Evolutionary conservation across 768 basidiomycete genomes (phyloP).

Genomic region (Hortiboletus flavorubellus): DNA sequence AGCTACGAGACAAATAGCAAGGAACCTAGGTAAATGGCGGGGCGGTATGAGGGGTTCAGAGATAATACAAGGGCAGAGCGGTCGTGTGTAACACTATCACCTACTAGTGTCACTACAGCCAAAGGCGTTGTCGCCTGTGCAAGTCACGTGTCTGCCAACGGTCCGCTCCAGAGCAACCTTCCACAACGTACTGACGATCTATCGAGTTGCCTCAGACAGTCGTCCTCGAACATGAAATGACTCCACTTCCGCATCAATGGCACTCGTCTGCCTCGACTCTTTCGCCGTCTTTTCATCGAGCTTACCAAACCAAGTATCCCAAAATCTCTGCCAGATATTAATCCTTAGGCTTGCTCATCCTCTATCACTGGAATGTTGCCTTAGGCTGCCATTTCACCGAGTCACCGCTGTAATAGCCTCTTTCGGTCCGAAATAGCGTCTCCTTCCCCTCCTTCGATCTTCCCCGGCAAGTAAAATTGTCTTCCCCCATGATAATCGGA

Average conservation of each 20-base stretch:
- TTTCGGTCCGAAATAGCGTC: background rate
- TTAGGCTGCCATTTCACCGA: background rate
- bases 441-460: background rate
- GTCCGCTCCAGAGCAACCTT: too few relatives aligned
- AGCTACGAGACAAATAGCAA: background rate
- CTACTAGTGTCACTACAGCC: too few relatives aligned
- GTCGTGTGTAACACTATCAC: background rate
- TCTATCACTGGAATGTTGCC: background rate
- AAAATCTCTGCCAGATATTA: background rate
- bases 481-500: conserved; percentile 8
- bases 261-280: background rate
- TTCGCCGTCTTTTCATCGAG: background rate
- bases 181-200: too few relatives aligned
- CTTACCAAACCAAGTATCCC: background rate
- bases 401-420: background rate
- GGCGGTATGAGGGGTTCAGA: background rate
- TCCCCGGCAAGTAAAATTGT: background rate
- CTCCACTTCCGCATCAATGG: background rate
- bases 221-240: background rate
- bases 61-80: background rate
- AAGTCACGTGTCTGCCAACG: conserved; percentile 6
- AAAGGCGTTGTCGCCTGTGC: too few relatives aligned
- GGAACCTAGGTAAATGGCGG: background rate
- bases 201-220: background rate
- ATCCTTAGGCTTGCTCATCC: background rate